A percentile compares a stretch with the other conserved stretches of the same genome.
Conservation (phyloP, 2,329 filamentous ascomycete species). For the Colletotrichum cordylinicola region DNA sequence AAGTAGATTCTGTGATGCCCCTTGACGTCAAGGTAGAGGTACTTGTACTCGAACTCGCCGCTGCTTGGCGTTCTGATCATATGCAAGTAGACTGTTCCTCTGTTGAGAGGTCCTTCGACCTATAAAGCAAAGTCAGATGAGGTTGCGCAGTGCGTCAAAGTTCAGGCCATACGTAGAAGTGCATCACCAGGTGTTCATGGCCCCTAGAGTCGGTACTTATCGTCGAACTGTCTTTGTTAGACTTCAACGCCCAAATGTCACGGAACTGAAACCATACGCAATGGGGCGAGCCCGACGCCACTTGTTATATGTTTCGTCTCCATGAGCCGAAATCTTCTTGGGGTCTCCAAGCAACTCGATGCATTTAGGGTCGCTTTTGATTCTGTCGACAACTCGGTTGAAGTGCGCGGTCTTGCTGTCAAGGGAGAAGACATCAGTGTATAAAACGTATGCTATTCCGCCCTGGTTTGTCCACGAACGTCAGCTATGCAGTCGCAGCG, state of each 20-base stretch:
- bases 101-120: conserved; percentile 79
- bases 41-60: conserved; percentile 77
- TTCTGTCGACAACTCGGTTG: conserved; percentile 82
- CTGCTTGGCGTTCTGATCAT: conserved; percentile 72
- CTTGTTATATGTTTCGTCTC: conserved; percentile 80
- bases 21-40: conserved; percentile 80
- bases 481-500: background rate
- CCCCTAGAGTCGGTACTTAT: conserved; percentile 75
- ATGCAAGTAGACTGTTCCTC: conserved; percentile 78
- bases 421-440: conserved; percentile 81
- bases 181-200: conserved; percentile 81
- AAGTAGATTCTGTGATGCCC: conserved; percentile 72
- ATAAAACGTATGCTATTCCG: conserved; percentile 80
- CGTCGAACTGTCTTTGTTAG: conserved; percentile 60
- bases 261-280: conserved; percentile 46
- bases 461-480: conserved; percentile 51
- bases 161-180: conserved; percentile 72
- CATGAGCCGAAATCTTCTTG: conserved; percentile 79
- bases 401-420: conserved; percentile 88
- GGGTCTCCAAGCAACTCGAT: conserved; percentile 75
- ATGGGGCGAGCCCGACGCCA: conserved; percentile 75
- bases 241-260: background rate
- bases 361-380: conserved; percentile 76
- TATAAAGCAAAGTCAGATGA: conserved; percentile 34
- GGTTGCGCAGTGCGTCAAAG: no score